Evolutionary conservation across 2,329 filamentous ascomycete species (phyloP).

Genomic region (Penicillium polonicum): DNA sequence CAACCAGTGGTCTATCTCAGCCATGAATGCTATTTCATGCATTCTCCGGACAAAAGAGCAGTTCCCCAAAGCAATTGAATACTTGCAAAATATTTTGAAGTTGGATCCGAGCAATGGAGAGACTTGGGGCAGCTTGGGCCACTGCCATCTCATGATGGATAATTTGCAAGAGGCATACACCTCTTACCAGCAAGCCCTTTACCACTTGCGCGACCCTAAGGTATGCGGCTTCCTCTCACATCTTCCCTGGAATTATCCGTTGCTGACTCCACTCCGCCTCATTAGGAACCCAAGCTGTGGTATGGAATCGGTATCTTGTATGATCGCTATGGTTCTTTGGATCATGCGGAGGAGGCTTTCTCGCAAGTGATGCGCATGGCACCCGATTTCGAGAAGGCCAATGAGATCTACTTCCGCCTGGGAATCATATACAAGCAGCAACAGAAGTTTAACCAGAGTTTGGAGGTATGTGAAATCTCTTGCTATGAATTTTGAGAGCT

Average conservation of each 20-base stretch:
- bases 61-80: slow-evolving; percentile 91
- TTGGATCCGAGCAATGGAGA: slow-evolving; percentile 87
- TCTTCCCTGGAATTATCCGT: neutral
- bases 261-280: slow-evolving; percentile 15
- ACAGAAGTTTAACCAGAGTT: slow-evolving; percentile 84
- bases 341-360: slow-evolving; percentile 97
- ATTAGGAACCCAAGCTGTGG: slow-evolving; percentile 91
- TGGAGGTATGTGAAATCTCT: slow-evolving; percentile 66
- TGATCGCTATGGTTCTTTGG: slow-evolving; percentile 90
- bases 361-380: slow-evolving; percentile 99
- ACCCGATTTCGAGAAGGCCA: slow-evolving; percentile 95
- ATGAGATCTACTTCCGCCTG: slow-evolving; percentile 96
- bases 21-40: slow-evolving; percentile 91
- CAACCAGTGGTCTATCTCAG: slow-evolving; percentile 82
- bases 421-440: slow-evolving; percentile 99
- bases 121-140: slow-evolving; percentile 95
- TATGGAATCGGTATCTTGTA: slow-evolving; percentile 98
- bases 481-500: neutral
- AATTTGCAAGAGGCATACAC: slow-evolving; percentile 95
- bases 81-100: slow-evolving; percentile 85
- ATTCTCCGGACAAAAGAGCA: slow-evolving; percentile 90
- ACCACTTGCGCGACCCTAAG: slow-evolving; percentile 91
- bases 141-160: slow-evolving; percentile 98
- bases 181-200: slow-evolving; percentile 91
- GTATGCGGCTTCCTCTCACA: slow-evolving; percentile 48